These are phyloP conservation scores for Apiotrichum siamense DNA, from an alignment of 1,284 basidiomycete species.

Conservation along the genomic window DNA sequence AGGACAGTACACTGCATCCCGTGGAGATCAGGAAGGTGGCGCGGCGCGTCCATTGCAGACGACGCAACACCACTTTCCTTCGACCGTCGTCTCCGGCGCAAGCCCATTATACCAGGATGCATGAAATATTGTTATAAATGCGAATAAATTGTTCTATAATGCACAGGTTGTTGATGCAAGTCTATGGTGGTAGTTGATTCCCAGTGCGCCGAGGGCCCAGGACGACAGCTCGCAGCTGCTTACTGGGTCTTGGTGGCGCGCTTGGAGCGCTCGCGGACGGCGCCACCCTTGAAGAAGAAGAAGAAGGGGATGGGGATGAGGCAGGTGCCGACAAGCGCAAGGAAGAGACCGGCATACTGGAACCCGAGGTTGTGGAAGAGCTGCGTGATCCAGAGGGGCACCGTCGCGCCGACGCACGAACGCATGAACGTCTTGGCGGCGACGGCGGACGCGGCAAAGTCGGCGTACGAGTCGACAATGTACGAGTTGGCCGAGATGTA, in stretches of 20 bases:
- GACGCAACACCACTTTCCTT: too few relatives aligned
- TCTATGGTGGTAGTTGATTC: too few relatives aligned
- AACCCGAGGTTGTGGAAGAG: constrained; percentile 29
- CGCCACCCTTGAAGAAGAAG: constrained; percentile 40
- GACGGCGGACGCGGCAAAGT: constrained; percentile 44
- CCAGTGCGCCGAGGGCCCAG: too few relatives aligned
- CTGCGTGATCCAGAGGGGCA: constrained; percentile 30
- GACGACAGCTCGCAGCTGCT: too few relatives aligned
- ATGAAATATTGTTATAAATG: too few relatives aligned
- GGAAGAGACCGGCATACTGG: constrained; percentile 33
- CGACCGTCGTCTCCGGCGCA: too few relatives aligned
- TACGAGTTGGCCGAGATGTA: constrained; percentile 44
- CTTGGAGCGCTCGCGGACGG: constrained; percentile 21
- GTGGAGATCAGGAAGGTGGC: too few relatives aligned
- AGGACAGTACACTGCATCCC: too few relatives aligned
- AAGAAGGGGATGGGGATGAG: constrained; percentile 37
- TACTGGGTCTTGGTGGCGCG: constrained; percentile 18
- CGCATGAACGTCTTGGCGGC: constrained; percentile 53
- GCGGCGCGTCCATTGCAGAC: too few relatives aligned
- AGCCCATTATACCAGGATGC: too few relatives aligned
- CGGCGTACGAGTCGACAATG: constrained; percentile 35
- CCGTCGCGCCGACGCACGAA: constrained; percentile 46
- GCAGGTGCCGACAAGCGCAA: constrained; percentile 30
- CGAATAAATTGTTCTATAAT: too few relatives aligned
- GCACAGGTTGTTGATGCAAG: too few relatives aligned